Conservation (phyloP, 2,329 filamentous ascomycete genomes). For the Fonsecaea monophora region DNA sequence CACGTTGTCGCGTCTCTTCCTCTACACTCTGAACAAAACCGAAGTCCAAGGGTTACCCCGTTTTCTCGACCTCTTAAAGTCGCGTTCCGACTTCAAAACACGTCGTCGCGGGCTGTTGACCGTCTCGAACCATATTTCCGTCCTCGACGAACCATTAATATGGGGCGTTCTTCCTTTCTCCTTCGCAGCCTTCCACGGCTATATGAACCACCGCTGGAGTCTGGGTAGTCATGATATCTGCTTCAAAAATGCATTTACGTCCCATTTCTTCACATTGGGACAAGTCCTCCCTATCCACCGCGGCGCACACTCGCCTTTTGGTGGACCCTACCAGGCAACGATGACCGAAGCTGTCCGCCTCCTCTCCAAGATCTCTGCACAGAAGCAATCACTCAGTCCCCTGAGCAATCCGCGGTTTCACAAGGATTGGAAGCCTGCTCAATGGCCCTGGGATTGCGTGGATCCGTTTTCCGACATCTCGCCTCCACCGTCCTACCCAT, state of each 20-base stretch:
- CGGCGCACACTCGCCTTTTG: slow-evolving; percentile 74
- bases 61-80: slow-evolving; percentile 78
- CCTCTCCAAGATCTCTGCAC: slow-evolving; percentile 66
- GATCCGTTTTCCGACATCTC: slow-evolving; percentile 56
- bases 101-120: slow-evolving; percentile 82
- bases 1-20: slow-evolving; percentile 73
- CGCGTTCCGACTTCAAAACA: slow-evolving; percentile 68
- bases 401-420: slow-evolving; percentile 26
- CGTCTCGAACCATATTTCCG: slow-evolving; percentile 89
- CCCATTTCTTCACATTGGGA: slow-evolving; percentile 84
- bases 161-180: slow-evolving; percentile 86
- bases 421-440: slow-evolving; percentile 54
- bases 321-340: slow-evolving; percentile 88
- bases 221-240: slow-evolving; percentile 95
- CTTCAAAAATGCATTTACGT: slow-evolving; percentile 75
- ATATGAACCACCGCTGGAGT: slow-evolving; percentile 78
- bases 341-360: slow-evolving; percentile 84
- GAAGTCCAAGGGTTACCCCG: slow-evolving; percentile 77
- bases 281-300: slow-evolving; percentile 92
- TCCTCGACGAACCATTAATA: slow-evolving; percentile 92
- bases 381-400: slow-evolving; percentile 37
- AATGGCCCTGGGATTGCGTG: slow-evolving; percentile 57
- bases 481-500: slow-evolving; percentile 44
- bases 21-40: slow-evolving; percentile 64
- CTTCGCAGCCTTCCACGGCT: slow-evolving; percentile 71